Base-by-base conservation (phyloP, 257 asterid genomes). In the Rhazya stricta region DNA sequence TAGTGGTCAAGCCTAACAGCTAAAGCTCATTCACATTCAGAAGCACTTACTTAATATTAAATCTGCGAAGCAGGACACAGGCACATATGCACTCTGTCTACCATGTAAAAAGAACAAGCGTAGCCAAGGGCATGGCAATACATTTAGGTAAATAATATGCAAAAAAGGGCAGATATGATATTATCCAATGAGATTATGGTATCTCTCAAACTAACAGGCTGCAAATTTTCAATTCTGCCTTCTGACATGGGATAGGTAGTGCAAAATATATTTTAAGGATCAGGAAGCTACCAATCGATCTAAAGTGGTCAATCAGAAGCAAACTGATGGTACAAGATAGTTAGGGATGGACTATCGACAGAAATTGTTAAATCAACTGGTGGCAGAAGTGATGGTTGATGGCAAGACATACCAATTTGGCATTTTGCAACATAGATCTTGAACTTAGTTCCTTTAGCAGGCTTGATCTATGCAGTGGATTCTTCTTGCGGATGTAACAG, bases 201-300 rank as follows among this genome's bases (percentile, higher is more conserved):
- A 46, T 29, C 50, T 42, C 63, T 36, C 58, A 76, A 16, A 23
- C 3, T n/a, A 21, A 71, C 32, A 50, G 43, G 68, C 56, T 32
- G 66, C 34, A 30, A 12, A 51, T 34, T 34, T 36, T 48, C 21
- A 21, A 48, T 48, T 74, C 71, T 37, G 15, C 41, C 27, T 34
- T 21, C 16, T 63, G 1, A 6, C 18, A 2, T 32, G 72, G 72
- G 41, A 46, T 48, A 48, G 10, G 29, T 9, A 48, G 53, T 32
- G 3, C 9, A 34, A 36, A 34, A 37, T 16, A n/a, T 23, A 65
- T 36, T 19, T 62, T 12, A 65, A 60, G 32, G 48, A 37, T 70
- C 66, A 58, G 41, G 29, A 70, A 54, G 67, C 36, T 72, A 46
- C 70, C 80, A 36, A 70, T 25, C 60, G 36, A 36, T 27, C 27